Base-by-base conservation (phyloP, 1,284 basidiomycete species). In the Ustilago tritici region DNA sequence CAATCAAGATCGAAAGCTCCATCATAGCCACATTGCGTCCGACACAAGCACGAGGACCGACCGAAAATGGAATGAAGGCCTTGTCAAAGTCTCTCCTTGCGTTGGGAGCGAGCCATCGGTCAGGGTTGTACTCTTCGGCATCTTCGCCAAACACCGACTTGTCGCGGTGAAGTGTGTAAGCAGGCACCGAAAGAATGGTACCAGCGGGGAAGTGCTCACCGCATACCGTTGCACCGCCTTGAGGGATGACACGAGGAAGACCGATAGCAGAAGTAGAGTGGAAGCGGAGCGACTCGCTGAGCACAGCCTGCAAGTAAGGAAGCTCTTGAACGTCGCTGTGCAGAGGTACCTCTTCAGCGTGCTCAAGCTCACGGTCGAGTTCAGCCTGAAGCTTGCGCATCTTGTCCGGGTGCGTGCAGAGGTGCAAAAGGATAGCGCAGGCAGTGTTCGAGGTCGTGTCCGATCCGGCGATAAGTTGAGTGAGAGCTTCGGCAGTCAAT, bases 401-500 rank as follows among this genome's bases (percentile, higher is more conserved):
- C 11, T 89, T 90, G 9, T 87, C 84, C 2, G 90, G 93, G 86
- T 93, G 90, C 36, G 87, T 87, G 11, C 92, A 91, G 70, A 95
- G 90, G 86, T 93, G 90, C 88, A 93, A 95, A 15, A 93, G 89
- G 81, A 95, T 93, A 31, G 82, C 82, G 32, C 79, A 78, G 0
- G 79, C 60, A 5, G 77, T 78, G 68, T 83, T 83, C n/a, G 80
- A 82, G 6, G 82, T 83, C 2, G 82, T 83, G 57, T 83, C 82
- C 19, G 70, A 75, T 36, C 82, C 82, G 10, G 93, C 94, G 76
- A 95, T 94, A 23, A 95, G 89, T 76, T 95, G 91, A 2, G 93
- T 95, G 47, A 93, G 87, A 36, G 82, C 93, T 87, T 95, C 94
- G 1, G 93, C 93, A 2, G 93, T 95, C 70, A 95, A 88, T 84